Percentiles rank a stretch among this genome's conserved stretches.
phyloP scores from a whole-genome alignment of 2,329 filamentous ascomycete genomes.

The Lecanosticta acicola region DNA sequence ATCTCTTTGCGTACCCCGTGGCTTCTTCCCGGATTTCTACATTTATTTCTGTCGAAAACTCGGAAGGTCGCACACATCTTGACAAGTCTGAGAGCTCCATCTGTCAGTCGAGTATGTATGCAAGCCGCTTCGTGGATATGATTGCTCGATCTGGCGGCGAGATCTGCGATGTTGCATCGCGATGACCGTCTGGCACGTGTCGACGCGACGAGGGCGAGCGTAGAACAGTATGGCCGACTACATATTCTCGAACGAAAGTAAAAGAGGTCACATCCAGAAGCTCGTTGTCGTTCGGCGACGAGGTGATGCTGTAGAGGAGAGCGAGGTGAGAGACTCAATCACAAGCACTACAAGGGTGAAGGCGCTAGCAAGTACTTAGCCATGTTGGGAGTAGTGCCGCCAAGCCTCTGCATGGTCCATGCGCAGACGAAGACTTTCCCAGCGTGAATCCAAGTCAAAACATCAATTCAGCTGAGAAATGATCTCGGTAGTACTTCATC shows the following conservation, averaged over 20 bases:
- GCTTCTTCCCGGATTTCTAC: not conserved
- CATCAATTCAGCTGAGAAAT: too few species aligned
- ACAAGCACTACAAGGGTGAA: too few species aligned
- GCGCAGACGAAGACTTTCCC: too few species aligned
- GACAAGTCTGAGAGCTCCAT: not conserved
- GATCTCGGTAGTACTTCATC: too few species aligned
- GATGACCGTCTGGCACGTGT: not conserved
- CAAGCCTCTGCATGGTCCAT: not conserved
- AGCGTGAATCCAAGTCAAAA: too few species aligned
- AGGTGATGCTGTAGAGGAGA: not conserved
- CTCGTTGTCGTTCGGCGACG: too few species aligned
- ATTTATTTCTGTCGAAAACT: conserved; percentile 1
- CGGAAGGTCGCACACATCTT: conserved; percentile 1
- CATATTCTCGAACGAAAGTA: too few species aligned
- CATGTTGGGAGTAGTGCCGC: not conserved
- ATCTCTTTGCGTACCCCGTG: not conserved
- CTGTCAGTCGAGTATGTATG: not conserved
- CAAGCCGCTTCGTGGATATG: conserved; percentile 1
- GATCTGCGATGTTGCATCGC: conserved; percentile 1
- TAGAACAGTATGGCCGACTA: too few species aligned
- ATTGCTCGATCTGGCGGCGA: not conserved
- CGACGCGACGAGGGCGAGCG: not conserved
- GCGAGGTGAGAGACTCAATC: not conserved
- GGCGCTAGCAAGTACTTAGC: not conserved
- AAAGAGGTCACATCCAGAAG: too few species aligned